Percentiles rank a stretch among this genome's conserved stretches.
phyloP scores from a whole-genome alignment of 148 eudicot species.

The Cornus florida region DNA sequence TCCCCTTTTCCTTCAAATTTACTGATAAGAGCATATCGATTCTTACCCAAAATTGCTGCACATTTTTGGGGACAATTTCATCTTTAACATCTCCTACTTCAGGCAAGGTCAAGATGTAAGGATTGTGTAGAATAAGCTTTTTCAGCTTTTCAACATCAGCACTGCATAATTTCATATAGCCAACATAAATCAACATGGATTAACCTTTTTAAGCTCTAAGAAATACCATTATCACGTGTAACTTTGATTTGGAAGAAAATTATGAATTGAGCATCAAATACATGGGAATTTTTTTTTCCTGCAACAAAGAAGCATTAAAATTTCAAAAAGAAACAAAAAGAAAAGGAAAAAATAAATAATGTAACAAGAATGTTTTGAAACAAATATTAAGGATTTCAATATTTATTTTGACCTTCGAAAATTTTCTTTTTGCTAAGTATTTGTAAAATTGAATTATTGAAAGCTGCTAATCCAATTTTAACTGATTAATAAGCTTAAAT shows the following conservation, averaged over 20 bases:
- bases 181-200: background rate
- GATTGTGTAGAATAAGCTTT: conserved; percentile 83
- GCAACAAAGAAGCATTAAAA: background rate
- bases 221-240: background rate
- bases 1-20: background rate
- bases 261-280: background rate
- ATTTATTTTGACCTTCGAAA: too few relatives aligned
- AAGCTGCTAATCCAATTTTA: too few relatives aligned
- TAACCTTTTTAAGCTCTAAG: background rate
- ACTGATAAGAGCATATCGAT: background rate
- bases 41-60: conserved; percentile 86
- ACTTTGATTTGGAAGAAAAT: background rate
- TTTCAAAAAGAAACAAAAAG: too few relatives aligned
- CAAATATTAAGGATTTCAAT: too few relatives aligned
- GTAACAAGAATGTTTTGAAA: too few relatives aligned
- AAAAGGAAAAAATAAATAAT: too few relatives aligned
- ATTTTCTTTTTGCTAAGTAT: too few relatives aligned
- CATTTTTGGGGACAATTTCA: conserved; percentile 81
- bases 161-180: conserved; percentile 37
- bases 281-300: background rate
- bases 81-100: conserved; percentile 77
- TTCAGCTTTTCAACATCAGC: conserved; percentile 90
- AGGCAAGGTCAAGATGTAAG: conserved; percentile 73
- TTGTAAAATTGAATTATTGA: too few relatives aligned
- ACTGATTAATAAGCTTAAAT: background rate